Percentiles rank a stretch among this genome's conserved stretches.
phyloP scores from a whole-genome alignment of 805 yeast genomes.

The Henningerozyma blattae region DNA sequence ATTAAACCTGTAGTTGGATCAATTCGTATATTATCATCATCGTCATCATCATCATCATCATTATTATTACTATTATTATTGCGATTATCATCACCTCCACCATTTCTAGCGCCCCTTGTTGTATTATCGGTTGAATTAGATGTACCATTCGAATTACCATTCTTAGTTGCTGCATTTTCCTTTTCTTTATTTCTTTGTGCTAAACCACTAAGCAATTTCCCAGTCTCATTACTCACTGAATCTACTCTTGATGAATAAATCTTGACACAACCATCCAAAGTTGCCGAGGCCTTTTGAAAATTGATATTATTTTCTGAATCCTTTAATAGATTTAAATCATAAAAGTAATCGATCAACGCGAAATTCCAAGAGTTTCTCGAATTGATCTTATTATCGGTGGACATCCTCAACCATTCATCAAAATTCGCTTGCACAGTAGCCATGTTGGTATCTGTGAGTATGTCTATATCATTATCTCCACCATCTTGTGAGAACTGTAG shows the following conservation, averaged over 20 bases:
- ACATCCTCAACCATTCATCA: constrained; percentile 74
- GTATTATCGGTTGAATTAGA: constrained; percentile 1
- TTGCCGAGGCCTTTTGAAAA: constrained; percentile 83
- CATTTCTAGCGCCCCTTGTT: constrained; percentile 13
- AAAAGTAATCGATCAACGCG: constrained; percentile 84
- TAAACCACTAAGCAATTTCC: constrained; percentile 66
- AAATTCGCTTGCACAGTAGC: constrained; percentile 41
- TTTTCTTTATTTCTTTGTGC: constrained; percentile 29
- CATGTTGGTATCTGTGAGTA: constrained; percentile 26
- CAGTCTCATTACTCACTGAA: constrained; percentile 84
- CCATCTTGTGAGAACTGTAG: no score
- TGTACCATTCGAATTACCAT: constrained; percentile 12
- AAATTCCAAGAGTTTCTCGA: constrained; percentile 81
- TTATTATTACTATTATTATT: constrained; percentile 13
- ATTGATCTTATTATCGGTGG: constrained; percentile 75
- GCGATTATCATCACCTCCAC: constrained; percentile 10
- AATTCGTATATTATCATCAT: constrained; percentile 14
- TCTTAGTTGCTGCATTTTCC: constrained; percentile 7
- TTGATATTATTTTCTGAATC: constrained; percentile 70
- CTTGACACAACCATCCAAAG: constrained; percentile 89
- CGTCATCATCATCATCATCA: constrained; percentile 14
- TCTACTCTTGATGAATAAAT: constrained; percentile 86
- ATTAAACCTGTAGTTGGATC: constrained; percentile 26
- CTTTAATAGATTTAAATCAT: constrained; percentile 61
- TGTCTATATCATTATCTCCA: no score